Evolutionary conservation across 2,329 filamentous ascomycete genomes (phyloP), one percentile per base, ranked within the genome.

Genomic region (Neofusicoccum umdonicola): DNA sequence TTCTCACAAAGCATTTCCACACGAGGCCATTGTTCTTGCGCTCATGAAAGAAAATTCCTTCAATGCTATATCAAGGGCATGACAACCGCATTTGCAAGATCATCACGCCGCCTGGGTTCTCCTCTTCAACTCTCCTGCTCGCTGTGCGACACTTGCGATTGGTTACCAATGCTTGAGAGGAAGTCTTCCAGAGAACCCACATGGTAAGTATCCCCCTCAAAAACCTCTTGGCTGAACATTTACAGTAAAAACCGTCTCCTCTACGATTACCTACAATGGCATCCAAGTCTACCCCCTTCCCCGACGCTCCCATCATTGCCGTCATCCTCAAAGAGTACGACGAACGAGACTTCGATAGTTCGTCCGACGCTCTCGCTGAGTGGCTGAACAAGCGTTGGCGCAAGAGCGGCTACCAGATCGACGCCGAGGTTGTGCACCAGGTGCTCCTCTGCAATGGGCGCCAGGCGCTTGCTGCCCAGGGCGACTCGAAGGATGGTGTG

Each of bases 331-430:
- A 50, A 3, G 57, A 56, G 31, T 65, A 62, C 39, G 56, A 62
- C 48, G n/a, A 35, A n/a, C 63, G 48, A n/a, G 56, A 65, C 31
- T 65, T 65, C 15, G 22, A n/a, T 5, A 15, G 41, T 3, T 61
- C 63, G 11, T 39, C 57, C 39, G 56, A 54, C 4, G 48, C 54
- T 22, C 54, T 65, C 15, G 48, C 63, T 1, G 56, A 35, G 5
- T 65, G 63, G 63, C 17, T 65, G 17, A 62, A 65, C 41, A 44
- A 35, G 22, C 51, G 63, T 8, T 65, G 63, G 56, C 22, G 44
- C 34, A 65, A 65, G 57, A 65, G 35, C 34, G 63, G 63, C 9
- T 65, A 65, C 31, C 35, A 54, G 37, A 58, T 65, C 11, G 22
- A 35, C 1, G 15, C 39, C 12, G 63, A 61, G 22, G 39, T 37